Percentiles rank a stretch among this genome's conserved stretches.
Evolutionary conservation across 768 basidiomycete genomes (phyloP).

Genomic region (Phlebiopsis flavidoalba): DNA sequence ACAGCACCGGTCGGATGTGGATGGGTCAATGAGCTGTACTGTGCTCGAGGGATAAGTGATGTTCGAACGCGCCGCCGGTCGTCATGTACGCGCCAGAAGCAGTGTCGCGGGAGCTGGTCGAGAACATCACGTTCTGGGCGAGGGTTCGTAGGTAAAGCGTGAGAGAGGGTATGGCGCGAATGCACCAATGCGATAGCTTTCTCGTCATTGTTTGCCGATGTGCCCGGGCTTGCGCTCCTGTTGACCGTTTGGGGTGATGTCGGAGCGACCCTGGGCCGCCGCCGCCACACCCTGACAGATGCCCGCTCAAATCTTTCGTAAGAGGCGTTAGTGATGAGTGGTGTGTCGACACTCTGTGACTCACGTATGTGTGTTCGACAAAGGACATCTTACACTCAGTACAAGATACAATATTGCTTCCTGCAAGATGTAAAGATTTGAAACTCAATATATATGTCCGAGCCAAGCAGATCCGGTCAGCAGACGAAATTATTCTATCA

Average conservation of each 20-base stretch:
- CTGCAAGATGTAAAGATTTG: too few species aligned
- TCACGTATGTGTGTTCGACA: too few species aligned
- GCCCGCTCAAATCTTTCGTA: too few species aligned
- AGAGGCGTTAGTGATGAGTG: too few species aligned
- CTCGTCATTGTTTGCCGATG: neutral
- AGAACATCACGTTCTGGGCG: slow-evolving; percentile 57
- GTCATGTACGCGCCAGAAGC: slow-evolving; percentile 39
- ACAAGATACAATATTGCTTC: too few species aligned
- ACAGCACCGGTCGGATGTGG: slow-evolving; percentile 55
- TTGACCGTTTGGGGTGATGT: neutral
- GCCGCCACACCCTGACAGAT: neutral
- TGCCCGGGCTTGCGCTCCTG: too few species aligned
- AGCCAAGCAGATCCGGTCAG: too few species aligned
- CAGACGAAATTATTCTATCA: too few species aligned
- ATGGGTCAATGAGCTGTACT: slow-evolving; percentile 65
- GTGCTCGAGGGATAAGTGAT: slow-evolving; percentile 41
- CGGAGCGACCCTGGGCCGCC: neutral
- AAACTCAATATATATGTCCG: too few species aligned
- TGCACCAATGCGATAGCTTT: neutral
- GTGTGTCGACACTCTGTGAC: too few species aligned
- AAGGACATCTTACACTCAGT: too few species aligned
- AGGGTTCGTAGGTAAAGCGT: neutral
- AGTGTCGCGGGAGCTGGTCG: slow-evolving; percentile 50
- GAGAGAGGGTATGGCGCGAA: neutral
- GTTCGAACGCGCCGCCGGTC: slow-evolving; percentile 40